Conservation (phyloP, 177 flowering plant species). For the Telopea speciosissima region DNA sequence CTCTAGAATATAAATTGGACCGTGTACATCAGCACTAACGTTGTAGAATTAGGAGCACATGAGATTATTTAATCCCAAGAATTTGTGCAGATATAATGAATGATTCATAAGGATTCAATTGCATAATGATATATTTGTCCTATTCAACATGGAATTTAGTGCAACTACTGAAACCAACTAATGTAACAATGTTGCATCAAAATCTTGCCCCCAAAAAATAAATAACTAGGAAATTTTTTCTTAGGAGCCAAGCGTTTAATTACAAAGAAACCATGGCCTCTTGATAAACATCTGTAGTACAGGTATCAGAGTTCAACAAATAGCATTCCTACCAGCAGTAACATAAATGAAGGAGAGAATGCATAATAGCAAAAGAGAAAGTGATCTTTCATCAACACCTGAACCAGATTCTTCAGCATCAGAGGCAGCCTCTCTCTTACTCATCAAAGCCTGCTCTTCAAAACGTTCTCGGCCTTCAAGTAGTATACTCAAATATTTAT, state of each 20-base stretch:
- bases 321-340: background rate
- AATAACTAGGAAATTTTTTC: background rate
- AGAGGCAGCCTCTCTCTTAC: slow-evolving; percentile 3
- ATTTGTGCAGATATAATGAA: background rate
- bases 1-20: background rate
- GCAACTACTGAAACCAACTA: background rate
- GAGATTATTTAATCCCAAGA: background rate
- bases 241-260: background rate
- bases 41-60: background rate
- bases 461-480: slow-evolving; percentile 52
- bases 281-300: background rate
- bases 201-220: background rate
- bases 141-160: background rate
- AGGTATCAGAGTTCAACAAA: background rate
- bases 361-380: background rate
- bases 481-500: slow-evolving; percentile 44
- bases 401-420: slow-evolving; percentile 25
- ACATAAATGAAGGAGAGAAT: background rate
- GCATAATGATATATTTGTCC: background rate
- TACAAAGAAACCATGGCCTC: background rate
- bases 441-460: slow-evolving; percentile 38
- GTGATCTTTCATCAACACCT: slow-evolving; percentile 14
- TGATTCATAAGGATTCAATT: no score
- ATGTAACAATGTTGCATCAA: background rate
- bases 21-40: background rate